phyloP scores from a whole-genome alignment of 2,329 filamentous ascomycete species.

The Penicillium digitatum region DNA sequence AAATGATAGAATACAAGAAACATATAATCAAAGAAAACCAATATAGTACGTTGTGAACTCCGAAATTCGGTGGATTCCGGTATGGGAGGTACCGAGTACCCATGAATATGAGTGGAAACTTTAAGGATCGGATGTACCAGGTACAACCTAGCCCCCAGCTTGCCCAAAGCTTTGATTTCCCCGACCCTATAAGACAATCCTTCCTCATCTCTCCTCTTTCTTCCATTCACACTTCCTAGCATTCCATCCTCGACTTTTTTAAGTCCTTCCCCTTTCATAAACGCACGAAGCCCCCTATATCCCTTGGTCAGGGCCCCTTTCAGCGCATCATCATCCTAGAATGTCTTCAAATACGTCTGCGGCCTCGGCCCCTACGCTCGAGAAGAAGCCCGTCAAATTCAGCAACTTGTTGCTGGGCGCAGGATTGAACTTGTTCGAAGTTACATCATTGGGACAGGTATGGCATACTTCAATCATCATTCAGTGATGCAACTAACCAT shows the following conservation, averaged over 20 bases:
- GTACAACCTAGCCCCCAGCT: slow-evolving; percentile 9
- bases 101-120: slow-evolving; percentile 21
- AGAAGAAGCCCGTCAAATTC: slow-evolving; percentile 99
- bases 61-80: slow-evolving; percentile 3
- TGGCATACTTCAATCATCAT: neutral
- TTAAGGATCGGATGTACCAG: slow-evolving; percentile 3
- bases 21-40: neutral
- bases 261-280: slow-evolving; percentile 28
- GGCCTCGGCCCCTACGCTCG: slow-evolving; percentile 58
- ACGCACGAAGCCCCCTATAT: slow-evolving; percentile 80
- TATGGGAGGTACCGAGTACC: slow-evolving; percentile 26
- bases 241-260: slow-evolving; percentile 16
- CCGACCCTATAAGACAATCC: slow-evolving; percentile 21
- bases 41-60: neutral
- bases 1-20: neutral
- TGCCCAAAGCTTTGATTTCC: slow-evolving; percentile 11
- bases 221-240: slow-evolving; percentile 14
- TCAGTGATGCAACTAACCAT: neutral
- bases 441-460: slow-evolving; percentile 66
- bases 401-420: slow-evolving; percentile 94
- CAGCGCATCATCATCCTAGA: slow-evolving; percentile 53
- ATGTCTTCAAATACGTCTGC: slow-evolving; percentile 51
- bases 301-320: slow-evolving; percentile 97
- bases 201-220: slow-evolving; percentile 11
- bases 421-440: slow-evolving; percentile 93